Percentiles rank a stretch among this genome's conserved stretches.
phyloP scores from a whole-genome alignment of 306 rosid genomes.

The Dalbergia cultrata region DNA sequence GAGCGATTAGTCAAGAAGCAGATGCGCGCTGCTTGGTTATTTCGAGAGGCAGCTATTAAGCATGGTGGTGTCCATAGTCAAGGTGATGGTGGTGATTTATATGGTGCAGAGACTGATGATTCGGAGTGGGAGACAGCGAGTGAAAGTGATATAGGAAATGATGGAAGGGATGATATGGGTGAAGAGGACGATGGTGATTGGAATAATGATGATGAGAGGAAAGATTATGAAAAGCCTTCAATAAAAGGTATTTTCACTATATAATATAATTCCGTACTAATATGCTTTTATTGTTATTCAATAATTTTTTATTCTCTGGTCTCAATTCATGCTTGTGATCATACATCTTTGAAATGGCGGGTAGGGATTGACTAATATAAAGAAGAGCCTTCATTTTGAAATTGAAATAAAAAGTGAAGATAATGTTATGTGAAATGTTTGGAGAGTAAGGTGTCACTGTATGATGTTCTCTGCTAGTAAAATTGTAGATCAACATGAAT shows the following conservation, averaged over 20 bases:
- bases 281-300: slow-evolving; percentile 22
- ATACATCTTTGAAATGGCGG: slow-evolving; percentile 15
- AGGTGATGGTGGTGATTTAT: slow-evolving; percentile 86
- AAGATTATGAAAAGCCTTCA: slow-evolving; percentile 78
- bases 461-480: background rate
- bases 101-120: slow-evolving; percentile 89
- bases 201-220: slow-evolving; percentile 81
- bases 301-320: slow-evolving; percentile 10
- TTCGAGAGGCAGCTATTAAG: slow-evolving; percentile 94
- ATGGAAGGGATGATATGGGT: slow-evolving; percentile 84
- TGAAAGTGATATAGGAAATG: slow-evolving; percentile 96
- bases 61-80: slow-evolving; percentile 91
- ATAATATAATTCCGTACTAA: slow-evolving; percentile 14
- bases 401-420: background rate
- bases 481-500: slow-evolving; percentile 28
- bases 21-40: slow-evolving; percentile 99
- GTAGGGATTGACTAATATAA: slow-evolving; percentile 27
- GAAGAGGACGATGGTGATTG: slow-evolving; percentile 82
- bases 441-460: slow-evolving; percentile 19
- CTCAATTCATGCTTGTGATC: slow-evolving; percentile 35
- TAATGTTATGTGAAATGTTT: slow-evolving; percentile 11
- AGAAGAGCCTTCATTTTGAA: slow-evolving; percentile 9
- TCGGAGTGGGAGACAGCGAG: slow-evolving; percentile 99
- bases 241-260: slow-evolving; percentile 68
- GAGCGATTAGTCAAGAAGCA: slow-evolving; percentile 96